Evolutionary conservation across 495 filamentous ascomycete genomes (phyloP).

Genomic region (Neurospora sp.): DNA sequence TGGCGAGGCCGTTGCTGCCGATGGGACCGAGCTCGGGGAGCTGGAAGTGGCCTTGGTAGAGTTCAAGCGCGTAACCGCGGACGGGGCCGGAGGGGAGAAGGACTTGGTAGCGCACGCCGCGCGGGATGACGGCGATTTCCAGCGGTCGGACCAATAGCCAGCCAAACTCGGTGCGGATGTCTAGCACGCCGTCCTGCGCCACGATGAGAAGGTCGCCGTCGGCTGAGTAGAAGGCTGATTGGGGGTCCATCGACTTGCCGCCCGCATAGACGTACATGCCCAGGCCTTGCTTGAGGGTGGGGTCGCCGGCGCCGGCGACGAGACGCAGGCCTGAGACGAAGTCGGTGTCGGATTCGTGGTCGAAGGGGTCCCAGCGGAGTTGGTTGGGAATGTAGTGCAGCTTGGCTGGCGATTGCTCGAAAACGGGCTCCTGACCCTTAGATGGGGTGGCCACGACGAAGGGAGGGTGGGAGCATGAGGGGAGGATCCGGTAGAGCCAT

Average conservation of each 20-base stretch:
- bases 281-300: conserved; percentile 68
- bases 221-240: conserved; percentile 77
- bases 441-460: conserved; percentile 42
- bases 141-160: conserved; percentile 74
- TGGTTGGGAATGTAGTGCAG: conserved; percentile 77
- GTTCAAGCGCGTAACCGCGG: conserved; percentile 77
- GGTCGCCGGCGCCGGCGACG: conserved; percentile 74
- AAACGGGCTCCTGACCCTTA: conserved; percentile 2
- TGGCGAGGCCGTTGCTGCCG: conserved; percentile 78
- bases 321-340: conserved; percentile 71
- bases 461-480: conserved; percentile 68
- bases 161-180: conserved; percentile 81
- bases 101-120: conserved; percentile 72
- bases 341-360: conserved; percentile 53
- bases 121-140: conserved; percentile 82
- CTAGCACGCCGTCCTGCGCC: conserved; percentile 69
- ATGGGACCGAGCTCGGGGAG: conserved; percentile 87
- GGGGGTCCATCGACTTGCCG: conserved; percentile 65
- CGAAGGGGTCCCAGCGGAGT: conserved; percentile 86
- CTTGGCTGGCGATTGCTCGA: conserved; percentile 13
- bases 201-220: conserved; percentile 88
- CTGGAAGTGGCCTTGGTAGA: conserved; percentile 75
- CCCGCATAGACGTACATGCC: conserved; percentile 78
- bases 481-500: conserved; percentile 90
- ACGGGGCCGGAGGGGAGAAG: conserved; percentile 52